Base-by-base conservation (phyloP, 306 rosid genomes). In the Neltuma alba region DNA sequence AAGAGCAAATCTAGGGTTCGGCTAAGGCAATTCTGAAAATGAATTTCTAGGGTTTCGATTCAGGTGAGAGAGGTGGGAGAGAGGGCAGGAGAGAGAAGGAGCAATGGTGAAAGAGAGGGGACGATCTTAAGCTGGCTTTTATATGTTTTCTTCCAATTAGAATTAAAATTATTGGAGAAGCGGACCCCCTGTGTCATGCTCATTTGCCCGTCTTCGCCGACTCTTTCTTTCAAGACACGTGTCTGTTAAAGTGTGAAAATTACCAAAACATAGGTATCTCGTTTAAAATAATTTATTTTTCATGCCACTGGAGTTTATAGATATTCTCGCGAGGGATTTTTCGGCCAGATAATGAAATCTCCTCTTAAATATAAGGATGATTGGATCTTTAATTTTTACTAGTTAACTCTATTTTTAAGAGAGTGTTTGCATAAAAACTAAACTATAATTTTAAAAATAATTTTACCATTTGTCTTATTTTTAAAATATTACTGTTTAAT, bases 1-100 rank as follows among this genome's bases (percentile, higher is more conserved):
- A 76, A 8, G 84, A 87, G 88, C 75, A 85, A 79, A 84, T 88
- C 82, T 88, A 82, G 93, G 86, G 82, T 52, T 85, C 50, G 25
- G 38, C 31, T 30, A 3, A 37, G 33, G 74, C 69, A 75, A 82
- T 70, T 85, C 42, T 75, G 65, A 69, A 75, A 69, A 62, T 55
- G 74, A 34, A 77, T 14, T 79, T 84, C 76, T 75, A 72, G 83
- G 87, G 88, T 77, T 77, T 80, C 76, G 80, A 69, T 44, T 50
- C 63, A 47, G 67, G 58, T 44, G 61, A 36, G 33, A 25, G 57
- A 66, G 67, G 70, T n/a, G n/a, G 58, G 34, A 61, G 31, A 50
- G 55, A 37, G 69, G 16, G 20, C 28, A 3, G 30, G 1, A 25
- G 44, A 27, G 50, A 20, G 45, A n/a, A 38, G 15, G 18, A 0